Base-by-base conservation (phyloP, 768 basidiomycete species). In the Porpolomopsis calyptriformis region DNA sequence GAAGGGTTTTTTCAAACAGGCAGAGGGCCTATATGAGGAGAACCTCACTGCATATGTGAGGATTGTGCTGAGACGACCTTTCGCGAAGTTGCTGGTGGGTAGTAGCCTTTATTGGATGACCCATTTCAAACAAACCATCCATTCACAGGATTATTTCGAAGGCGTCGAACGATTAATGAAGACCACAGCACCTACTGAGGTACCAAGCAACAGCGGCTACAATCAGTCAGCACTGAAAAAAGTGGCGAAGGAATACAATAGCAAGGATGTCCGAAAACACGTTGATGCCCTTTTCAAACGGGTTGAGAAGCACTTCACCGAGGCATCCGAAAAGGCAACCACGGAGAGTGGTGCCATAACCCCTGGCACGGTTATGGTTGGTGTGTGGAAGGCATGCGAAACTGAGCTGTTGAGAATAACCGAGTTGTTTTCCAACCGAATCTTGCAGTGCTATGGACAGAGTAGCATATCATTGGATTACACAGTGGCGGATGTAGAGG, bases 261-360 rank as follows among this genome's bases (percentile, higher is more conserved):
- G 78, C 31, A 98, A 96, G 63, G 94, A 98, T 60, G 66, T 98
- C 10, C 82, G 87, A 29, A 94, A 94, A 60, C 73, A 85, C 49
- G 68, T 94, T 43, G 94, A 97, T 46, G 76, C 76, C 6, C 70
- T 98, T 29, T 83, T 82, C 64, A 88, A 88, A 59, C 80, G 94
- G 8, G 88, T 98, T 23, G 89, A 94, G 64, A 98, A 98, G 63
- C 94, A 98, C 58, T 97, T 96, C 57, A 82, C 82, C 4, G 88
- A 92, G 55, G 78, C 77, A 1, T 80, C 82, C 8, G 84, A 82
- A 51, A 82, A 78, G 52, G 58, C 74, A 3, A 74, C 74, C 16
- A 71, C 66, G 3, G 78, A 80, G 46, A 43, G 66, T 50, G 66
- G 67, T 25, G 71, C 70, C 27, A 76, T 78, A 48, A 64, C 73